Base-by-base conservation (phyloP, 768 basidiomycete genomes). In the Mrakia blollopis region DNA sequence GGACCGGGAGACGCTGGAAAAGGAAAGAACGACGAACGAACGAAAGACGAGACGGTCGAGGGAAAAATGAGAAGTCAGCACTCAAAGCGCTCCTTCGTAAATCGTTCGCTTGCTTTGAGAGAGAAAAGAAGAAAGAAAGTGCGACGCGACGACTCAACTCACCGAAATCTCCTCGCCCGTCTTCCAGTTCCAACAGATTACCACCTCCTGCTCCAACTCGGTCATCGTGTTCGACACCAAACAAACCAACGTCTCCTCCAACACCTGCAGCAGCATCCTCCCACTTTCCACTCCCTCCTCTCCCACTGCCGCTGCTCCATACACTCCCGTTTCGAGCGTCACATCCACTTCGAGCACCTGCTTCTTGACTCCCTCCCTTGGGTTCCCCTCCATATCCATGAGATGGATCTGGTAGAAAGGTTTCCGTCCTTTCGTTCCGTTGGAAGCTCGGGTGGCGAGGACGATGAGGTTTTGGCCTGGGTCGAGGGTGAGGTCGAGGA, bases 401-500 rank as follows among this genome's bases (percentile, higher is more conserved):
- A 68, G 39, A 13, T 68, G 54, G 57, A 60, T 28, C 54, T 37
- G 52, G 54, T 61, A 39, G 54, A 23, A 8, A 5, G 52, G 63
- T 52, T 35, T 16, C n/a, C 28, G 3, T 9, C 72, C n/a, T 16
- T 47, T 37, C 1, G 60, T 25, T 13, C 44, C 50, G 44, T 52
- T 28, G 7, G 74, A 37, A n/a, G 50, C 52, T 25, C 76, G 71
- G 32, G 52, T 54, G 44, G 72, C 37, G 50, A 77, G 37, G 52
- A 30, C 62, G 71, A 77, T 68, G 44, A 77, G 71, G 72, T 77
- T 61, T 32, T 77, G 63, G 3, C 61, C 41, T 28, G 76, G 76
- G 23, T 77, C 72, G 52, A 77, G 76, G 21, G 76, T 73, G 16
- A 77, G 54, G 30, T 77, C 76, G 21, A 77, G 65, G 72, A 73